Evolutionary conservation across 1,284 basidiomycete genomes (phyloP), one percentile per base, ranked within the genome.

Genomic region (Rhodotorula sp.): DNA sequence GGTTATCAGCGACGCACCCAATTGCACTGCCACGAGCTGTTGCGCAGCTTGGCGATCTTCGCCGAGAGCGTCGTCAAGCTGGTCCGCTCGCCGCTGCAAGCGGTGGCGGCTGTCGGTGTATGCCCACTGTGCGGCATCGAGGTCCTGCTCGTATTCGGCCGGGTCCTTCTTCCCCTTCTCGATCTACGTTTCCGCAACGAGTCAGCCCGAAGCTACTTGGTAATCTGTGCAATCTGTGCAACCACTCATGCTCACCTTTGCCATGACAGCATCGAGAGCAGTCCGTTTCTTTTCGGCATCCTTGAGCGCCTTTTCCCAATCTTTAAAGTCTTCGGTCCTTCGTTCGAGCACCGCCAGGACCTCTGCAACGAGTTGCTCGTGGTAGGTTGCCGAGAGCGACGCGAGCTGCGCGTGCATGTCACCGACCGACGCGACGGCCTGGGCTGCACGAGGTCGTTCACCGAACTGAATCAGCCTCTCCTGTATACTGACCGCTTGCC

Each of bases 91-190:
- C 12, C 56, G 51, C 17, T 26, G 20, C 6, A 73, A 22, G 1
- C 45, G 6, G 10, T 55, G 51, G 55, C 62, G 57, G 15, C 46
- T 62, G 42, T 70, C 68, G 14, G 20, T n/a, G 58, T 70, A 70
- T 0, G 42, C 62, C n/a, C 29, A 59, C 26, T 73, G 60, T 18
- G 65, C 61, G 7, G 63, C 29, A 10, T 68, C 70, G 45, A 70
- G 44, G 24, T 73, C 71, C n/a, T 45, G 48, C 53, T 73, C 68
- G 56, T 60, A 57, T 15, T 73, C 71, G 3, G 68, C 49, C 20
- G 42, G 64, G 20, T 56, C 68, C 49, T 65, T 67, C 51, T 72
- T 72, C 20, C 64, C 51, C 26, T 70, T 72, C 17, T 70, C 64
- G 10, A 53, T 54, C 65, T 69, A 45, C 20, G 37, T 1, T 2